Evolutionary conservation across 2,329 filamentous ascomycete species (phyloP).

Genomic region (Fusarium mexicanum): DNA sequence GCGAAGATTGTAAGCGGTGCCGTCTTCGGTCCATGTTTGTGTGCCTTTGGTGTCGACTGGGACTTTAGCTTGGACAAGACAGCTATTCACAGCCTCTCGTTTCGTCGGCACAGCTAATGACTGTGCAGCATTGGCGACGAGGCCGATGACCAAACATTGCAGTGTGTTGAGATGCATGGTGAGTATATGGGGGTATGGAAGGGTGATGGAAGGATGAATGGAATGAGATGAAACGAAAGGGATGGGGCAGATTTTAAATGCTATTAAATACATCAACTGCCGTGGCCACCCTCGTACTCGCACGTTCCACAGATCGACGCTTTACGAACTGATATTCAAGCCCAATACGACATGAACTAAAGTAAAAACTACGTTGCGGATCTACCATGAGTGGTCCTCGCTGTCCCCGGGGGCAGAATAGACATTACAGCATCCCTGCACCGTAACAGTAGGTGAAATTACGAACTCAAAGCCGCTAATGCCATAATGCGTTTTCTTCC

Average conservation of each 20-base stretch:
- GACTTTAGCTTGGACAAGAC: constrained; percentile 42
- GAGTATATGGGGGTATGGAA: too few relatives aligned
- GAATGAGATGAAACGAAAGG: background rate
- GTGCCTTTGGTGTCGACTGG: constrained; percentile 36
- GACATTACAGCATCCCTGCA: background rate
- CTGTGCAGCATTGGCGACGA: background rate
- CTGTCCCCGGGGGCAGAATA: background rate
- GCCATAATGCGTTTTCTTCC: background rate
- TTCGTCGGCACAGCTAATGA: constrained; percentile 31
- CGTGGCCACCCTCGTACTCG: background rate
- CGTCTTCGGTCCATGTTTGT: constrained; percentile 47
- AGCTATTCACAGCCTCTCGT: constrained; percentile 41
- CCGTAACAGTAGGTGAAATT: background rate
- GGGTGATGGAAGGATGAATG: background rate
- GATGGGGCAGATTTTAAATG: background rate
- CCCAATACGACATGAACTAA: constrained; percentile 15
- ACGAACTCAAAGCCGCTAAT: background rate
- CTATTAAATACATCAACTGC: constrained; percentile 1
- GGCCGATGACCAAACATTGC: background rate
- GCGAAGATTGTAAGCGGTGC: constrained; percentile 47
- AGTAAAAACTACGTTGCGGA: background rate
- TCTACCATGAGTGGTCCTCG: background rate
- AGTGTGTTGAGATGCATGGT: constrained; percentile 1
- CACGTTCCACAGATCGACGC: constrained; percentile 18
- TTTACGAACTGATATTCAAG: background rate